Conservation (phyloP, 1,284 basidiomycete genomes). For the Boletellus deceptivus region DNA sequence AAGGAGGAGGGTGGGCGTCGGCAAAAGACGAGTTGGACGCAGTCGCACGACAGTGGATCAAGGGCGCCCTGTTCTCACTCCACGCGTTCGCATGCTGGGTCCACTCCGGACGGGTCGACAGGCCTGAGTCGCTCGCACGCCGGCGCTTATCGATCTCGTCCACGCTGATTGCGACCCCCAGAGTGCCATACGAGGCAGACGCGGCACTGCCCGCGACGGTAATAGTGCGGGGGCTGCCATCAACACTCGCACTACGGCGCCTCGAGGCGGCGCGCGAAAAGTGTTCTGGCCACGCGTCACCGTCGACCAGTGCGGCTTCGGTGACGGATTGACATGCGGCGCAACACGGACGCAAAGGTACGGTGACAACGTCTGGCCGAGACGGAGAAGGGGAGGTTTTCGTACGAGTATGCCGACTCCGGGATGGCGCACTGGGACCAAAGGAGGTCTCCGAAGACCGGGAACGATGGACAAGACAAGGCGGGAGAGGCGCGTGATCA, state of each 20-base stretch:
- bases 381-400: conserved; percentile 17
- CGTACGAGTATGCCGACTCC: conserved; percentile 5
- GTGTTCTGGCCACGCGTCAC: conserved; percentile 53
- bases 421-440: neutral
- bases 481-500: conserved; percentile 35
- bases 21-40: neutral
- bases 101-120: neutral
- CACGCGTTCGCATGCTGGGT: too few species aligned
- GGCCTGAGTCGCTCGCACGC: conserved; percentile 35
- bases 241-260: conserved; percentile 50
- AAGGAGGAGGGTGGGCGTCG: conserved; percentile 6
- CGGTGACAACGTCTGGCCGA: conserved; percentile 36
- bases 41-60: neutral
- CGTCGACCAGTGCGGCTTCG: conserved; percentile 46
- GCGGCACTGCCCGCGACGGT: conserved; percentile 30
- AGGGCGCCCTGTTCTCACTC: neutral
- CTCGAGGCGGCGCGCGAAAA: conserved; percentile 61
- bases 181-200: conserved; percentile 20
- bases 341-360: conserved; percentile 62
- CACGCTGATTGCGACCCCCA: conserved; percentile 43
- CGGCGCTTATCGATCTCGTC: conserved; percentile 62
- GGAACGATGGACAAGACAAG: conserved; percentile 46
- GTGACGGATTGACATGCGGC: conserved; percentile 48
- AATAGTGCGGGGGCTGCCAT: conserved; percentile 25
- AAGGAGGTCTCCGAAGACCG: conserved; percentile 20